Percentiles rank a stretch among this genome's conserved stretches.
Evolutionary conservation across 495 filamentous ascomycete species (phyloP).

Genomic region (Terfezia boudieri): DNA sequence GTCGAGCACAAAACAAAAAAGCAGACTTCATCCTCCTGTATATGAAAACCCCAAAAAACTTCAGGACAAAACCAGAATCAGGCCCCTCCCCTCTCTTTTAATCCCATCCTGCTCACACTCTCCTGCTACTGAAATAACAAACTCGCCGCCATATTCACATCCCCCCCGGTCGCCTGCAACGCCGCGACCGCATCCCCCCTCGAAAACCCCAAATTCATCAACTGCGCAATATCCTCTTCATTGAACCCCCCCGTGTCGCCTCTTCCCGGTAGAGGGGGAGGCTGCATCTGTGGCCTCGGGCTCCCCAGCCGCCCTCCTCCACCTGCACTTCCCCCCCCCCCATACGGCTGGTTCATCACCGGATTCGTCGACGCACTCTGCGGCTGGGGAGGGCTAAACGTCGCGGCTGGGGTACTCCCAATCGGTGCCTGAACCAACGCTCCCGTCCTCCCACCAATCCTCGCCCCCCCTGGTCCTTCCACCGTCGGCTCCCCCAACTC

Average conservation of each 20-base stretch:
- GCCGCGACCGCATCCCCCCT: slow-evolving; percentile 58
- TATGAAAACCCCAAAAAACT: no score
- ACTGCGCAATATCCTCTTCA: slow-evolving; percentile 40
- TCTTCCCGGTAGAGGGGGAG: slow-evolving; percentile 8
- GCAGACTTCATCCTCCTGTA: no score
- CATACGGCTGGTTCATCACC: not conserved
- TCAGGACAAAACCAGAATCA: no score
- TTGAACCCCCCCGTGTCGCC: slow-evolving; percentile 26
- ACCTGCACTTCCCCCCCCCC: slow-evolving; percentile 1
- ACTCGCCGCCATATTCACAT: slow-evolving; percentile 68
- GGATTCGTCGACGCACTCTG: slow-evolving; percentile 2
- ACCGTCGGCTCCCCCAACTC: slow-evolving; percentile 54
- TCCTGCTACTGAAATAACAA: slow-evolving; percentile 42
- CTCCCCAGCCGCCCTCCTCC: slow-evolving; percentile 8
- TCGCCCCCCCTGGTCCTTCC: slow-evolving; percentile 61
- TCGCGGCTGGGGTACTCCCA: slow-evolving; percentile 19
- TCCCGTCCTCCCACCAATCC: slow-evolving; percentile 65
- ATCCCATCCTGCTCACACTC: not conserved
- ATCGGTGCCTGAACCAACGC: slow-evolving; percentile 44
- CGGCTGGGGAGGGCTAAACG: slow-evolving; percentile 19
- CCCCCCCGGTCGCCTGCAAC: slow-evolving; percentile 58
- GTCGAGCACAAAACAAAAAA: no score
- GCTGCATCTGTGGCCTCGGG: slow-evolving; percentile 6
- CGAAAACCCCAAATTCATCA: slow-evolving; percentile 59
- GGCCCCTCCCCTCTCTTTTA: no score